phyloP scores from a whole-genome alignment of 192 early-diverging fungal genomes.

The Obelidium mucronatum region DNA sequence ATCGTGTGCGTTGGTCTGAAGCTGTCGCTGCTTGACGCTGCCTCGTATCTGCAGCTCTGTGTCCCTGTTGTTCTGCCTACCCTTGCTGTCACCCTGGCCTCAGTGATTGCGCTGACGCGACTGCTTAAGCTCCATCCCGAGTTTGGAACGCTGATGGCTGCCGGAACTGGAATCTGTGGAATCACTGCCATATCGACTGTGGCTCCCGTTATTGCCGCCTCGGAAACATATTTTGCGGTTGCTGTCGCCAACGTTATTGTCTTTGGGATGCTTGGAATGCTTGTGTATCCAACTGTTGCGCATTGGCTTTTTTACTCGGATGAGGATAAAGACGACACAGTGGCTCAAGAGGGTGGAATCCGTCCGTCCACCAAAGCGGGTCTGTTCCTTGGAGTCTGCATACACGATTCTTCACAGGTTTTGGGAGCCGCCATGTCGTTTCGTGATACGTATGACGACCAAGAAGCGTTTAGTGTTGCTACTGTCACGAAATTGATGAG shows the following conservation, averaged over 20 bases:
- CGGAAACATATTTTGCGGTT: constrained; percentile 1
- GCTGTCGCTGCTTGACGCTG: constrained; percentile 4
- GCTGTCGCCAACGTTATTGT: constrained; percentile 18
- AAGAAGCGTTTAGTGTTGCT: constrained; percentile 15
- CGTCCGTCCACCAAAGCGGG: constrained; percentile 18
- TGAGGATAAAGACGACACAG: neutral
- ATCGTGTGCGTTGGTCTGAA: constrained; percentile 25
- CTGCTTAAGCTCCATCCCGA: constrained; percentile 4
- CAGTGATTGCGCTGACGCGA: neutral
- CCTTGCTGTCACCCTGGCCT: neutral
- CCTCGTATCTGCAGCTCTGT: neutral
- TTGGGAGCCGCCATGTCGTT: constrained; percentile 25
- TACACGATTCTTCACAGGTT: constrained; percentile 18
- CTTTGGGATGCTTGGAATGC: constrained; percentile 14
- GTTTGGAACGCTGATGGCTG: constrained; percentile 11
- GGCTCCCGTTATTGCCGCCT: constrained; percentile 18
- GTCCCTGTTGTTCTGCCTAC: constrained; percentile 23
- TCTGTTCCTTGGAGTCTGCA: constrained; percentile 12
- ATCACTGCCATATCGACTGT: constrained; percentile 24
- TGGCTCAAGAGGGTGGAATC: neutral
- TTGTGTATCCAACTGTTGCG: constrained; percentile 4
- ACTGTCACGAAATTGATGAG: constrained; percentile 22
- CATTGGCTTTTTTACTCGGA: constrained; percentile 1
- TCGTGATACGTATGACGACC: constrained; percentile 13
- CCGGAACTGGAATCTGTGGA: constrained; percentile 26